phyloP scores from a whole-genome alignment of 345 rosid genomes.

The Eucalyptus regnans region DNA sequence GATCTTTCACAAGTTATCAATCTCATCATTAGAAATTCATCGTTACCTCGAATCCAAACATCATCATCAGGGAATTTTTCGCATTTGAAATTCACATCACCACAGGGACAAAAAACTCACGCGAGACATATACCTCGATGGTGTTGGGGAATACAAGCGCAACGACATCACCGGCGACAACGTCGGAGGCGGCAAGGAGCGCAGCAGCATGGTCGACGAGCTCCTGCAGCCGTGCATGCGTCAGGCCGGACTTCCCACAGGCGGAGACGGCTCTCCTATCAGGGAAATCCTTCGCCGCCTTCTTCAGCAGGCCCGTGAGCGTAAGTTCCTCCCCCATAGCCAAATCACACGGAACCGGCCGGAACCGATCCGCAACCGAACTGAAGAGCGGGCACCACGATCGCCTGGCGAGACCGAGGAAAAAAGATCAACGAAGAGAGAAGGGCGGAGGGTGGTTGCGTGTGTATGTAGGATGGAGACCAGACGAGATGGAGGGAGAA shows the following conservation, averaged over 20 bases:
- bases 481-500: too few species aligned
- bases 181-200: slow-evolving; percentile 30
- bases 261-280: slow-evolving; percentile 20
- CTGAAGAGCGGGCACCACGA: not conserved
- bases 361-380: not conserved
- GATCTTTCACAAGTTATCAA: not conserved
- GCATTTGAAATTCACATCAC: not conserved
- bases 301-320: slow-evolving; percentile 32
- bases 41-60: not conserved
- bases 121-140: slow-evolving; percentile 38
- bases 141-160: slow-evolving; percentile 53
- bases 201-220: slow-evolving; percentile 48
- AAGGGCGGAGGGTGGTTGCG: not conserved
- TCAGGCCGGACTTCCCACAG: slow-evolving; percentile 26
- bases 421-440: not conserved
- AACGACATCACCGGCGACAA: slow-evolving; percentile 36
- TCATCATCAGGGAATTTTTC: not conserved
- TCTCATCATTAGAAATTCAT: not conserved
- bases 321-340: slow-evolving; percentile 7
- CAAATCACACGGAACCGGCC: not conserved
- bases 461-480: too few species aligned
- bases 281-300: slow-evolving; percentile 29
- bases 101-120: not conserved
- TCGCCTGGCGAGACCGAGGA: not conserved
- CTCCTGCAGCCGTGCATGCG: slow-evolving; percentile 18